Evolutionary conservation across 495 filamentous ascomycete genomes (phyloP).

Genomic region (Hyphodiscus hymeniophilus): DNA sequence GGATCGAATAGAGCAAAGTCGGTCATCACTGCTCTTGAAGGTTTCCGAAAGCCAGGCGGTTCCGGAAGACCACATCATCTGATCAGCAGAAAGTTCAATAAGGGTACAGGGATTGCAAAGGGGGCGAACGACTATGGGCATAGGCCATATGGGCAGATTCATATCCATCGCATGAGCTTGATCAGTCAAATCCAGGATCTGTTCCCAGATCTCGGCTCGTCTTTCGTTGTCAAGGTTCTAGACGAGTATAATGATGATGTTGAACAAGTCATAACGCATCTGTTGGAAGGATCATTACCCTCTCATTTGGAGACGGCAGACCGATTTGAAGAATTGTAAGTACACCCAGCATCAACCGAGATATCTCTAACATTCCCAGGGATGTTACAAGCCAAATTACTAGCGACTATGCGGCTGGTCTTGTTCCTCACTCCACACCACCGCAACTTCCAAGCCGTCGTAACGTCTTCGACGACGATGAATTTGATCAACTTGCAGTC

Average conservation of each 20-base stretch:
- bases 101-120: conserved; percentile 54
- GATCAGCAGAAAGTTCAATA: conserved; percentile 31
- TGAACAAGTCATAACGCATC: conserved; percentile 71
- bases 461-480: conserved; percentile 75
- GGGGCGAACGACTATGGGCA: conserved; percentile 22
- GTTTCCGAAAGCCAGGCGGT: conserved; percentile 44
- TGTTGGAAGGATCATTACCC: conserved; percentile 78
- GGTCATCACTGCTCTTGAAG: conserved; percentile 44
- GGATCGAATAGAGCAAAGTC: conserved; percentile 45
- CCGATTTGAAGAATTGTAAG: conserved; percentile 44
- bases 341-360: conserved; percentile 6
- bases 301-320: conserved; percentile 47
- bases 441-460: conserved; percentile 30
- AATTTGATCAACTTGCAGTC: conserved; percentile 64
- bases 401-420: conserved; percentile 18
- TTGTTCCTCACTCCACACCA: conserved; percentile 33
- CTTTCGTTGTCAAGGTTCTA: conserved; percentile 70
- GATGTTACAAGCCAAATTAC: conserved; percentile 9
- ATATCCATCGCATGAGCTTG: conserved; percentile 73
- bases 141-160: conserved; percentile 44
- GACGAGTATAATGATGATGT: conserved; percentile 70
- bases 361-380: not conserved
- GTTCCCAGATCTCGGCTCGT: conserved; percentile 81
- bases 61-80: conserved; percentile 44
- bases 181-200: conserved; percentile 86